phyloP scores from a whole-genome alignment of 2,329 filamentous ascomycete genomes.

The Fusarium multiceps region DNA sequence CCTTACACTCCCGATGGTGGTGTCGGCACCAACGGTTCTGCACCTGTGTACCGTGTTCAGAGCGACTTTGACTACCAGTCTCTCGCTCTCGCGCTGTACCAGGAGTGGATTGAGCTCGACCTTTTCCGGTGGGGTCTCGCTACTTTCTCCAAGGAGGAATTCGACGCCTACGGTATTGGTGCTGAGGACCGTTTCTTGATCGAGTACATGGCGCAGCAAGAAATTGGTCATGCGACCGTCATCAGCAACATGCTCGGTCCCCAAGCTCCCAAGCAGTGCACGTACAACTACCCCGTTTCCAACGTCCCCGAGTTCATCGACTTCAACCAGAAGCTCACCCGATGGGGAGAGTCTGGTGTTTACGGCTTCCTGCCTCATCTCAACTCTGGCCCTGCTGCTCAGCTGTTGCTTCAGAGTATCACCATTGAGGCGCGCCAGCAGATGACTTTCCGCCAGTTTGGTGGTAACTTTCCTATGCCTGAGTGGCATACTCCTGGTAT shows the following conservation, averaged over 20 bases:
- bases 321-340: conserved; percentile 87
- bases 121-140: conserved; percentile 82
- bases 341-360: conserved; percentile 81
- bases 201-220: conserved; percentile 81
- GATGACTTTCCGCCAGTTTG: conserved; percentile 85
- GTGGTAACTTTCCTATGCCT: conserved; percentile 82
- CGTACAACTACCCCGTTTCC: conserved; percentile 82
- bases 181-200: conserved; percentile 77
- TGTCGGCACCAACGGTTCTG: conserved; percentile 79
- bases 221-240: conserved; percentile 80
- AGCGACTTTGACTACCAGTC: conserved; percentile 89
- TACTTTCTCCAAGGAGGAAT: conserved; percentile 75
- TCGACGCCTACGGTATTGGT: conserved; percentile 73
- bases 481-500: conserved; percentile 85
- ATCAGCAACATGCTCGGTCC: conserved; percentile 81
- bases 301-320: conserved; percentile 83
- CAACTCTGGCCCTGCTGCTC: conserved; percentile 78
- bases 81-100: conserved; percentile 78
- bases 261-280: conserved; percentile 77
- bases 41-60: conserved; percentile 79
- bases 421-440: conserved; percentile 85
- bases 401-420: conserved; percentile 80
- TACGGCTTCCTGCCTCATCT: conserved; percentile 85
- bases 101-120: conserved; percentile 88
- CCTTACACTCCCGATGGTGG: conserved; percentile 80